Percentiles rank a stretch among this genome's conserved stretches.
Conservation (phyloP, 2,329 filamentous ascomycete species). For the Arthrobotrys iridis region DNA sequence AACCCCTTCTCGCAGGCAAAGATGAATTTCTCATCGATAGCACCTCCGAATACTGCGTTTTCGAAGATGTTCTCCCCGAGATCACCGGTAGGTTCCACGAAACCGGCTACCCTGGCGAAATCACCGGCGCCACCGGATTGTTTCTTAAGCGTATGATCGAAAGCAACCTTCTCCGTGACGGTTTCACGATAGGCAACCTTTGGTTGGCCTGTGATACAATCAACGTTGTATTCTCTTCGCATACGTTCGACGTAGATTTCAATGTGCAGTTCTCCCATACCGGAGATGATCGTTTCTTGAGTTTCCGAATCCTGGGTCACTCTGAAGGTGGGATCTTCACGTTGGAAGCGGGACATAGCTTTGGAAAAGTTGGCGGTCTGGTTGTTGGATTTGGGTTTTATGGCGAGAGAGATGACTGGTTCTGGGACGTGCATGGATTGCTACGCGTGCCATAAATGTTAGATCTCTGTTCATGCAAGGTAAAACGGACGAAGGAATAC, state of each 20-base stretch:
- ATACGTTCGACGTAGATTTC: slow-evolving; percentile 98
- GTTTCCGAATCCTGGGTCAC: slow-evolving; percentile 91
- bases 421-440: slow-evolving; percentile 98
- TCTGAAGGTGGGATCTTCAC: slow-evolving; percentile 97
- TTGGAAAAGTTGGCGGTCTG: slow-evolving; percentile 96
- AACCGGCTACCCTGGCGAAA: slow-evolving; percentile 90
- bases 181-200: slow-evolving; percentile 98
- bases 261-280: slow-evolving; percentile 96
- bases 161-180: slow-evolving; percentile 79
- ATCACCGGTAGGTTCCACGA: slow-evolving; percentile 82
- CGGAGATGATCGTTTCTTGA: slow-evolving; percentile 96
- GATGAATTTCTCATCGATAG: slow-evolving; percentile 94
- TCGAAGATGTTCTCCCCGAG: slow-evolving; percentile 83
- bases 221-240: slow-evolving; percentile 94
- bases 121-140: slow-evolving; percentile 96
- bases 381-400: slow-evolving; percentile 92
- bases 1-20: slow-evolving; percentile 96
- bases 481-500: too few species aligned
- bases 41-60: slow-evolving; percentile 85
- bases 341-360: slow-evolving; percentile 98
- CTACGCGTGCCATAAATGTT: slow-evolving; percentile 55
- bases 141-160: slow-evolving; percentile 93
- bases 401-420: slow-evolving; percentile 96
- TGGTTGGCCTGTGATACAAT: slow-evolving; percentile 93
- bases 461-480: too few species aligned